Conservation (phyloP, 495 filamentous ascomycete species). For the Penicillium odoratum region DNA sequence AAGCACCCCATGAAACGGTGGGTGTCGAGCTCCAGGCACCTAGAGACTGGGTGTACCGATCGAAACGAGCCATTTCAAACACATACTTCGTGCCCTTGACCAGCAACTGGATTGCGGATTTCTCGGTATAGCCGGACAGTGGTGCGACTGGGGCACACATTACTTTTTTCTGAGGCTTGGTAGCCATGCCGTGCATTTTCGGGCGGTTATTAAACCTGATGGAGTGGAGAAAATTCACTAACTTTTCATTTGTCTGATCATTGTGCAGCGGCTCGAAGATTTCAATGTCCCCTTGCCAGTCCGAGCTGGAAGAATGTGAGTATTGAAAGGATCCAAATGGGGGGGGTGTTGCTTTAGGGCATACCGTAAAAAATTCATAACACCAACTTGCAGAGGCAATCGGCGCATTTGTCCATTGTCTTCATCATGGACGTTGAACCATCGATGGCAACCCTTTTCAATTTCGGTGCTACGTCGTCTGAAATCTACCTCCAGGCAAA, state of each 20-base stretch:
- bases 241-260: slow-evolving; percentile 10
- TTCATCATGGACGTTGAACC: slow-evolving; percentile 32
- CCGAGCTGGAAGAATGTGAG: slow-evolving; percentile 27
- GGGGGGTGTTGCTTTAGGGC: neutral
- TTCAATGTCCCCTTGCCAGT: slow-evolving; percentile 44
- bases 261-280: slow-evolving; percentile 30
- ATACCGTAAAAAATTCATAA: slow-evolving; percentile 40
- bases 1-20: slow-evolving; percentile 42
- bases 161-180: slow-evolving; percentile 26
- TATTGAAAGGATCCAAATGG: neutral
- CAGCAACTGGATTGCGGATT: slow-evolving; percentile 49
- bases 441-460: slow-evolving; percentile 34
- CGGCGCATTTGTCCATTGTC: neutral
- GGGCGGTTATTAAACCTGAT: slow-evolving; percentile 32
- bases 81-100: slow-evolving; percentile 51
- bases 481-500: slow-evolving; percentile 44
- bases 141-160: slow-evolving; percentile 22
- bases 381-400: slow-evolving; percentile 33
- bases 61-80: slow-evolving; percentile 57
- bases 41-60: slow-evolving; percentile 40
- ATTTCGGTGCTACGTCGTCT: slow-evolving; percentile 23
- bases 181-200: slow-evolving; percentile 19
- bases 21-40: slow-evolving; percentile 4
- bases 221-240: slow-evolving; percentile 15
- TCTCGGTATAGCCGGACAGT: slow-evolving; percentile 44